A percentile compares a stretch with the other conserved stretches of the same genome.
Evolutionary conservation across 208 protist genomes (phyloP).

Genomic region (Leishmania tropica): DNA sequence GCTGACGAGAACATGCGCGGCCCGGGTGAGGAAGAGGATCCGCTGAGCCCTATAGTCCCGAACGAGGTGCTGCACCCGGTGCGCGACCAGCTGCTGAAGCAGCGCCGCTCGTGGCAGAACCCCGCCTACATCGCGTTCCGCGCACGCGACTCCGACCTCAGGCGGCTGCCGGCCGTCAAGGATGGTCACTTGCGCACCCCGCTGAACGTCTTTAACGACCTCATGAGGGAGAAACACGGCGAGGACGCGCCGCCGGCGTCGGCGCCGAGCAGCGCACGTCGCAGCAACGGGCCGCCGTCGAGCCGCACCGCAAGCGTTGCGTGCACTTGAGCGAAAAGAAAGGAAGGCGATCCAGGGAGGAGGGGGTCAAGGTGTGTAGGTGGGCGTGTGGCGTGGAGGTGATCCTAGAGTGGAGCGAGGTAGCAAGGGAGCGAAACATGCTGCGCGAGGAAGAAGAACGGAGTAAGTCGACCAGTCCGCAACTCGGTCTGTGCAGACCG

Average conservation of each 20-base stretch:
- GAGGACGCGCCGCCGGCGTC: constrained; percentile 37
- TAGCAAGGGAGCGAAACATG: neutral
- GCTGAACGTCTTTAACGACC: constrained; percentile 75
- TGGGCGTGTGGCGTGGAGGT: neutral
- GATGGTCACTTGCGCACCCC: constrained; percentile 74
- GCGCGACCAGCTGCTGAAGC: constrained; percentile 57
- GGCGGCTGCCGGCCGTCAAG: constrained; percentile 60
- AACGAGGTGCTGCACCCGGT: constrained; percentile 60
- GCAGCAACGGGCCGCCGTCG: constrained; percentile 18
- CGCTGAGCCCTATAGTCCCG: constrained; percentile 57
- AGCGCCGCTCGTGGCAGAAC: constrained; percentile 38
- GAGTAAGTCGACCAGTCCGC: neutral
- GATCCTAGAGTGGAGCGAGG: neutral
- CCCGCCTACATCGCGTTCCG: constrained; percentile 55
- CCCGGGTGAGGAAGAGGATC: constrained; percentile 71
- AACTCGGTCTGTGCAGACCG: neutral
- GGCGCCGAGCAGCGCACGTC: constrained; percentile 27
- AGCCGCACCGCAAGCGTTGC: constrained; percentile 42
- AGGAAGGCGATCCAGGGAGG: neutral
- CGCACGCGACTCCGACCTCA: constrained; percentile 42
- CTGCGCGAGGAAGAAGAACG: neutral
- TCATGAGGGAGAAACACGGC: constrained; percentile 63
- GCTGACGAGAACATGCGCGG: constrained; percentile 40
- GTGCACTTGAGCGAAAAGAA: constrained; percentile 34
- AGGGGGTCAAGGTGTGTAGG: neutral